These are phyloP conservation scores for Backusella macrospora DNA, from an alignment of 192 early-diverging fungal species.

Conservation along the genomic window DNA sequence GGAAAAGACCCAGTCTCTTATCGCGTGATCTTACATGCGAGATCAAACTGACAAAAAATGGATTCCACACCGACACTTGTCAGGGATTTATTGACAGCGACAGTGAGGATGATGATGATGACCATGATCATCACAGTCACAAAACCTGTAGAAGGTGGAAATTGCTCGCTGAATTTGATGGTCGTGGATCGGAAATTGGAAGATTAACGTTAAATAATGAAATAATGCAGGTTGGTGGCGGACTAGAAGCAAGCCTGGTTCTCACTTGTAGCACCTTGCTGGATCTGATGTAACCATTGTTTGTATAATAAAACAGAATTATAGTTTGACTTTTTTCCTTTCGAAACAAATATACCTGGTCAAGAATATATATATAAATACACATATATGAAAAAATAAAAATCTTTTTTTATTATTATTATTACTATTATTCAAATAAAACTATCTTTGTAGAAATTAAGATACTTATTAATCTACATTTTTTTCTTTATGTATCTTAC, in stretches of 20 bases:
- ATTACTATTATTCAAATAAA: not conserved
- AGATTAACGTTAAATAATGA: conserved; percentile 7
- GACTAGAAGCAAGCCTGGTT: conserved; percentile 20
- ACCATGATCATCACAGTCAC: conserved; percentile 14
- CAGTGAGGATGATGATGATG: conserved; percentile 19
- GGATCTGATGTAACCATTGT: conserved; percentile 19
- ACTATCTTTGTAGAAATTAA: not conserved
- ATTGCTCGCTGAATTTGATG: conserved; percentile 12
- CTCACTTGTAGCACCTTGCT: conserved; percentile 36
- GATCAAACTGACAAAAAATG: conserved; percentile 20
- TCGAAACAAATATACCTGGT: conserved; percentile 16
- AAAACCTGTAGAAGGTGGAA: conserved; percentile 12
- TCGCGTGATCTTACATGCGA: conserved; percentile 41
- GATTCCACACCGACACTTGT: not conserved
- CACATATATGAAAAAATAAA: not conserved
- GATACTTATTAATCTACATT: not conserved
- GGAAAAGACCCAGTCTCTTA: conserved; percentile 36
- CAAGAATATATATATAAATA: conserved; percentile 5
- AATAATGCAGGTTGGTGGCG: not conserved
- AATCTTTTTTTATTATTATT: not conserved
- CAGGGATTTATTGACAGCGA: conserved; percentile 23
- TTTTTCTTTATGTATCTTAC: conserved; percentile 16
- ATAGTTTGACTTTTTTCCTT: conserved; percentile 17
- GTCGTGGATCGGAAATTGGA: not conserved
- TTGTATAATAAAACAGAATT: conserved; percentile 17